Base-by-base conservation (phyloP, 2,329 filamentous ascomycete genomes). In the Xylariaceae sp. region DNA sequence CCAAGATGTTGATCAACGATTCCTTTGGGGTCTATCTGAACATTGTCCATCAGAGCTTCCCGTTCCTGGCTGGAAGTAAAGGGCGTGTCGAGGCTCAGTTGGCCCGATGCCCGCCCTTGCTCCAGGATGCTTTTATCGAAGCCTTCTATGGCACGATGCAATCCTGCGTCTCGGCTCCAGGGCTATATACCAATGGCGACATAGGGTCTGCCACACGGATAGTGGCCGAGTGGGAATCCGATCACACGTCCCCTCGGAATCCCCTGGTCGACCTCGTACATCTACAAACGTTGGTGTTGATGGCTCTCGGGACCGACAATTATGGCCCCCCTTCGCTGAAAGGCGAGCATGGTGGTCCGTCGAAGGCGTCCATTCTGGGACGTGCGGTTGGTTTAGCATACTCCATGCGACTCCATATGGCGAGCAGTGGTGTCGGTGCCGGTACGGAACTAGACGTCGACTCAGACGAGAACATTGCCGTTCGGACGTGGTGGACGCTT, bases 401-500 rank as follows among this genome's bases (percentile, higher is more conserved):
- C 45, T 71, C 71, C 11, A 72, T 85, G 64, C 78, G 76, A 51
- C 65, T 86, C 41, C 79, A 80, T 40, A 53, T 69, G 35, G 51
- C 58, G 3, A 56, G 58, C 23, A 43, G 67, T 43, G 60, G 67
- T 34, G 40, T 53, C 27, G 47, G 43, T 9, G 38, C 67, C 31
- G 68, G 69, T 36, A 68, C 65, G 8, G 75, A 81, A 36, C 54
- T 65, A 2, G 78, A 85, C 21, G 16, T 23, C 9, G 43, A 47
- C 27, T 43, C 46, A 15, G 76, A 81, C 31, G 76, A 80, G 34
- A 75, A 76, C 13, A 64, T 86, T 3, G 72, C 73, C 2, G 67
- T 80, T 35, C 73, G 81, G 30, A 73, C 81, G 13, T 88, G 83
- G 83, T 86, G 81, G 78, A 76, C 78, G 11, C 64, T 88, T 23